phyloP scores from a whole-genome alignment of 371 early-diverging fungal species.

The Blakeslea trispora region DNA sequence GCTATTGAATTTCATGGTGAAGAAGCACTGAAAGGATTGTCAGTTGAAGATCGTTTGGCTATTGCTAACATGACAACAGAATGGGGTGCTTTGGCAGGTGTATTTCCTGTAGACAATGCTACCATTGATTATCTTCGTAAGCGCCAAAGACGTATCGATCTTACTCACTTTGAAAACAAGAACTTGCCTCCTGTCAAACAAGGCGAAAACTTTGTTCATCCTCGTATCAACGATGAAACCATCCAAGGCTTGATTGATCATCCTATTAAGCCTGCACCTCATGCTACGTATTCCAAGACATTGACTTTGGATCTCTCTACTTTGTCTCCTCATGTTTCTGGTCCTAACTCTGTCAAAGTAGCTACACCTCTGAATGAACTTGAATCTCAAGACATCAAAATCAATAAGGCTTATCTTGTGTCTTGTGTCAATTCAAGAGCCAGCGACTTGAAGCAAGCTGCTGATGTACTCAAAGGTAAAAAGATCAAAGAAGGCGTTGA shows the following conservation, averaged over 20 bases:
- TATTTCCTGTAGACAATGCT: constrained; percentile 88
- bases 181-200: constrained; percentile 40
- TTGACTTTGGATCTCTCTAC: constrained; percentile 87
- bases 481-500: constrained; percentile 86
- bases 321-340: constrained; percentile 85
- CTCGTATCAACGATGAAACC: constrained; percentile 70
- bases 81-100: constrained; percentile 97
- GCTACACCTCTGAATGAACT: constrained; percentile 80
- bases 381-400: constrained; percentile 66
- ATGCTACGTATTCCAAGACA: constrained; percentile 82
- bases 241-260: constrained; percentile 59
- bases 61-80: constrained; percentile 98
- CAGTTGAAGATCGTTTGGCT: constrained; percentile 89
- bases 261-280: constrained; percentile 60
- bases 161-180: constrained; percentile 55
- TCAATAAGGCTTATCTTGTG: constrained; percentile 95
- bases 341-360: constrained; percentile 94
- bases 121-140: constrained; percentile 74
- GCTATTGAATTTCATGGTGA: constrained; percentile 91
- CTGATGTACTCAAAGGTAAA: constrained; percentile 74
- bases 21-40: constrained; percentile 63
- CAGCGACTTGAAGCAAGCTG: constrained; percentile 86
- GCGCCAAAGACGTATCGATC: constrained; percentile 62
- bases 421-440: constrained; percentile 93
- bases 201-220: constrained; percentile 58